Base-by-base conservation (phyloP, 1,139 yeast genomes). In the Zygosaccharomyces sapae region DNA sequence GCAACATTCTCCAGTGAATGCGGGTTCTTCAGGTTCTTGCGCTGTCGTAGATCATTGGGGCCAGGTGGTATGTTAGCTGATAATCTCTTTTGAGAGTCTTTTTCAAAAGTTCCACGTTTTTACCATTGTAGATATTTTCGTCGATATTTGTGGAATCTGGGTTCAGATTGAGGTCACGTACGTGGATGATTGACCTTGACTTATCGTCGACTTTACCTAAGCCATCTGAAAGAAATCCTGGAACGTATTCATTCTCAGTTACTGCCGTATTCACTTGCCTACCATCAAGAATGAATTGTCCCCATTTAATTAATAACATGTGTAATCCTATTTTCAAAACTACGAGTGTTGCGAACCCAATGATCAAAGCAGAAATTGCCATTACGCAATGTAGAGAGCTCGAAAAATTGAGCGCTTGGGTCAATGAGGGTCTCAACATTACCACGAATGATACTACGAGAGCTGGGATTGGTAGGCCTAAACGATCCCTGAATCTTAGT, bases 401-500 rank as follows among this genome's bases (percentile, higher is more conserved):
- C 4, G 52, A 44, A 5, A 49, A 42, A n/a, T 47, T 43, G 4
- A 60, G 33, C 7, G 52, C 44, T 36, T 58, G 57, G 16, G 62
- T 62, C 22, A 80, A 55, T 35, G 79, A 77, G 1, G 75, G 72
- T 20, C 78, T 66, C 0, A 88, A 75, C 86, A 90, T 84, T 39
- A 92, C 80, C 33, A 85, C 72, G 55, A 84, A 80, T 29, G 92
- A 80, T 1, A 87, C 83, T 1, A 80, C 77, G 5, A 85, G 72
- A 0, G 97, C 89, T 19, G 85, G 75, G 13, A 88, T 70, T 0
- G 97, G 95, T 29, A 90, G 68, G 0, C 97, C 97, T 3, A 88
- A 75, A 53, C 96, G 72, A 53, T 77, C 79, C 20, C 90, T 77
- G 72, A 72, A 56, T 69, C 78, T 63, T 77, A 80, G 40, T 25